These are phyloP conservation scores for Nectriaceae sp. DNA, from an alignment of 2,329 filamentous ascomycete species.

Conservation along the genomic window DNA sequence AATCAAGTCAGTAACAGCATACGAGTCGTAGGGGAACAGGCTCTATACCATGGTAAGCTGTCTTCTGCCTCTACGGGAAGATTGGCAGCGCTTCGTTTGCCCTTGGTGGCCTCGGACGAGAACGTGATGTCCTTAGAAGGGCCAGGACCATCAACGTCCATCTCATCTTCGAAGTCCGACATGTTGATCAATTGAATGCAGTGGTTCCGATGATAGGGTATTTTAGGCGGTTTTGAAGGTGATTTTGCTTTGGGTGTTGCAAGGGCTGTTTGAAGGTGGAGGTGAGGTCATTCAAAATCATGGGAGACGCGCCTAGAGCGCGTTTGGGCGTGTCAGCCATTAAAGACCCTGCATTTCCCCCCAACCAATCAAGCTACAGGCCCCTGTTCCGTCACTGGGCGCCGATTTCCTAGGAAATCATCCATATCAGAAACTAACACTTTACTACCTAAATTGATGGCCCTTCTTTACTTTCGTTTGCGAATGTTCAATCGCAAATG, in stretches of 20 bases:
- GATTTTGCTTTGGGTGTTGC: too few relatives aligned
- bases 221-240: background rate
- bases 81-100: conserved; percentile 90
- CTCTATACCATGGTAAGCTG: conserved; percentile 79
- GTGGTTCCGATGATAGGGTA: too few relatives aligned
- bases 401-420: too few relatives aligned
- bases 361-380: background rate
- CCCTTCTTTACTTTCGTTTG: too few relatives aligned
- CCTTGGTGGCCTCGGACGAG: conserved; percentile 77
- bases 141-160: conserved; percentile 58
- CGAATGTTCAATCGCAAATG: too few relatives aligned
- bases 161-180: conserved; percentile 63
- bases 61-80: conserved; percentile 93
- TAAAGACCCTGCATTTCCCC: conserved; percentile 25
- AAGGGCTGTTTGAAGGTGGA: conserved; percentile 9
- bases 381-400: too few relatives aligned
- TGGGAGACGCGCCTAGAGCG: conserved; percentile 35
- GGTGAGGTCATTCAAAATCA: conserved; percentile 29
- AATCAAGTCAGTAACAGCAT: background rate
- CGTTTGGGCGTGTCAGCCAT: conserved; percentile 32
- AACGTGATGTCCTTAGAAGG: conserved; percentile 60
- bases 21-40: background rate
- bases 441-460: too few relatives aligned
- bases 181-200: conserved; percentile 40
- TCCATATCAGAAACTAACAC: too few relatives aligned